Evolutionary conservation across 2,329 filamentous ascomycete species (phyloP), one percentile per base, ranked within the genome.

Genomic region (Alternaria sp.): DNA sequence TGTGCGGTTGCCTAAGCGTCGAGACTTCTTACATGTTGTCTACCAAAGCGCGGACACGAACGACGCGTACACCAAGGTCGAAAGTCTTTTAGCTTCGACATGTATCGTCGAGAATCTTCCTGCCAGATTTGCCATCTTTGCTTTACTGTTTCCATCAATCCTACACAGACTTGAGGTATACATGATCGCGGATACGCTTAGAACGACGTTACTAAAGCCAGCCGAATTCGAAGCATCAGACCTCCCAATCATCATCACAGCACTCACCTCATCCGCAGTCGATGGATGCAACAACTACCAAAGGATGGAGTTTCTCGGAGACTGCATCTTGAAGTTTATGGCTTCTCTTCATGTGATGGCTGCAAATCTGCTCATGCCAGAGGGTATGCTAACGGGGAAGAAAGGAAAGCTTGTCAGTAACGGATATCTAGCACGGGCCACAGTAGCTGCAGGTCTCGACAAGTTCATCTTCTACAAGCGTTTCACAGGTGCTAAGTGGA

Each of bases 231-330:
- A 76, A 0, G 3, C 34, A 6, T 28, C 43, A 3, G 77, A 90
- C 63, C 64, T 87, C 3, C 77, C 80, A 0, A 79, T 90, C 34
- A 73, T 96, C 0, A 74, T 88, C 1, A 88, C 87, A 9, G 93
- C 94, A 1, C 89, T 96, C 51, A 91, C 86, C 51, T 82, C 91
- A 0, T 86, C 89, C 0, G 83, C 82, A 1, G 88, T 91, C 0
- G 72, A 77, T 3, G 87, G 89, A 48, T 75, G 80, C 1, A 84
- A 83, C 0, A 86, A 97, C 65, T 97, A 97, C 72, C 91, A 98
- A 69, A 84, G 91, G 3, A 81, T 96, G 0, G 95, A 98, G 74
- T 96, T 96, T 67, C 80, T 97, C 0, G 95, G 95, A 0, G 94
- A 98, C 70, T 88, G 88, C 0, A 83, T 96, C 2, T 82, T 98